Conservation (phyloP, 768 basidiomycete genomes). For the Coprinopsis sp. region DNA sequence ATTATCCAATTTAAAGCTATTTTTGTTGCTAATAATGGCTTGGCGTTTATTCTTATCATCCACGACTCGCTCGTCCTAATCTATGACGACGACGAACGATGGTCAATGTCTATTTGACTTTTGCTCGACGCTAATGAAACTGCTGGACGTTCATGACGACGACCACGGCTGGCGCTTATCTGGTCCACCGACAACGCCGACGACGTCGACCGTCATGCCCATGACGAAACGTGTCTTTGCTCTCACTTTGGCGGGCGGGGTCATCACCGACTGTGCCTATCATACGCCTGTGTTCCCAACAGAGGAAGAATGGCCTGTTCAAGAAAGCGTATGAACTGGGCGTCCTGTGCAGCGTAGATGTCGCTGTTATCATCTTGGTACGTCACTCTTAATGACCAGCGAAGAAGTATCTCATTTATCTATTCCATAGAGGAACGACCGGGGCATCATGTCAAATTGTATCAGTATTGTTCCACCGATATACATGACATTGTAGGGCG, state of each 20-base stretch:
- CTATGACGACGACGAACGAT: too few species aligned
- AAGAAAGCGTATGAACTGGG: constrained; percentile 89
- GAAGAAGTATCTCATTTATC: constrained; percentile 35
- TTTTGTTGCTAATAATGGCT: constrained; percentile 48
- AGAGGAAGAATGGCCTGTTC: constrained; percentile 90
- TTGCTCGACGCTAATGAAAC: too few species aligned
- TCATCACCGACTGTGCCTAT: constrained; percentile 6
- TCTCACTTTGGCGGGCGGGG: too few species aligned
- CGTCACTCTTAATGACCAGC: constrained; percentile 10
- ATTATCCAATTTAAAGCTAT: constrained; percentile 42
- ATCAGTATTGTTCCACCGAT: constrained; percentile 75
- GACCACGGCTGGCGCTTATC: too few species aligned
- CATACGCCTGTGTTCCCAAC: constrained; percentile 16
- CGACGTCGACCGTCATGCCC: too few species aligned
- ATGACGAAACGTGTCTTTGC: too few species aligned
- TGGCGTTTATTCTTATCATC: constrained; percentile 37
- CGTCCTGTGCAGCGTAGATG: constrained; percentile 85
- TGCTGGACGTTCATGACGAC: too few species aligned
- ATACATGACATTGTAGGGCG: constrained; percentile 66
- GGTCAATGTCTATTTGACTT: too few species aligned
- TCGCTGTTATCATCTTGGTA: constrained; percentile 79
- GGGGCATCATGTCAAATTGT: constrained; percentile 76
- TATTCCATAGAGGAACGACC: constrained; percentile 59
- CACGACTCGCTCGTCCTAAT: neutral
- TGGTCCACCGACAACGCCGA: too few species aligned